Evolutionary conservation across 1,139 yeast species (phyloP).

Genomic region (Yamadazyma aaseri): DNA sequence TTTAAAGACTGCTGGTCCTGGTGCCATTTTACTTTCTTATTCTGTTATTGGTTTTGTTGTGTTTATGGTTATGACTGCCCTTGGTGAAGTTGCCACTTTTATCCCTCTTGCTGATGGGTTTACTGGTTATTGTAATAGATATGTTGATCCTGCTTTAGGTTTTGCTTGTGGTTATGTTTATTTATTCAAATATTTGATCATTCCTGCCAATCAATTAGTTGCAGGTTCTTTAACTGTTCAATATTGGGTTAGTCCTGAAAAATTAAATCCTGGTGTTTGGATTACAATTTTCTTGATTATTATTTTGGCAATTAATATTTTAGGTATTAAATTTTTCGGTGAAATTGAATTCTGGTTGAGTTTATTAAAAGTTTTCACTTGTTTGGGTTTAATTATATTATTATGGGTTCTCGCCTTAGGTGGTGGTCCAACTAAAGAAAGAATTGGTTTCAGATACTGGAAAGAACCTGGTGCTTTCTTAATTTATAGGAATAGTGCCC

Average conservation of each 20-base stretch:
- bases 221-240: slow-evolving; percentile 63
- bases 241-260: slow-evolving; percentile 53
- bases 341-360: slow-evolving; percentile 72
- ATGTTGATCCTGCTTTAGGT: slow-evolving; percentile 68
- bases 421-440: slow-evolving; percentile 59
- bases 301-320: slow-evolving; percentile 51
- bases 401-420: slow-evolving; percentile 53
- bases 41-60: slow-evolving; percentile 61
- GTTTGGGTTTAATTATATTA: slow-evolving; percentile 52
- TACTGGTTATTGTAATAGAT: slow-evolving; percentile 67
- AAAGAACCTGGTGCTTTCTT: slow-evolving; percentile 61
- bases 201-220: slow-evolving; percentile 61
- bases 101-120: slow-evolving; percentile 69
- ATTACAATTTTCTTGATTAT: slow-evolving; percentile 50
- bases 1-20: slow-evolving; percentile 67
- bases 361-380: slow-evolving; percentile 55
- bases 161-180: slow-evolving; percentile 74
- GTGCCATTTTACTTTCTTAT: slow-evolving; percentile 61
- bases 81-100: slow-evolving; percentile 77
- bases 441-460: slow-evolving; percentile 70
- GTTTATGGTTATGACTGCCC: slow-evolving; percentile 65
- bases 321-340: slow-evolving; percentile 63
- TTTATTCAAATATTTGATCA: slow-evolving; percentile 55
- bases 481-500: slow-evolving; percentile 34
- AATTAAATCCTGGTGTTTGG: slow-evolving; percentile 59